Base-by-base conservation (phyloP, 2,329 filamentous ascomycete genomes). In the Paraphoma chrysanthemicola region DNA sequence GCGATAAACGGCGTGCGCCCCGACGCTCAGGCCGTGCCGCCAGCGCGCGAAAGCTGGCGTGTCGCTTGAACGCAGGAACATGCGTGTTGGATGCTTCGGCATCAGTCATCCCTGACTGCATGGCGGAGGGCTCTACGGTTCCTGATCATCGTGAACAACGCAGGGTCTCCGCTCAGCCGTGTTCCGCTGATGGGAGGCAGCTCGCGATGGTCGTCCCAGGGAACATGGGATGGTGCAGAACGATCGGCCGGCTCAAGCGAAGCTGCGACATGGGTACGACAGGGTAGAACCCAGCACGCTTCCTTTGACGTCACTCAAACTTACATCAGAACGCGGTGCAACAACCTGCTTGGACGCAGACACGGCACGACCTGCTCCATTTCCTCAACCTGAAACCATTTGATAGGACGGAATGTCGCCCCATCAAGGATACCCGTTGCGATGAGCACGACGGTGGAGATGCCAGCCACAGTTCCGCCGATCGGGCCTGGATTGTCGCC, bases 401-500 rank as follows among this genome's bases (percentile, higher is more conserved):
- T 67, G 62, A 66, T 65, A 67, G 62, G 70, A 56, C 44, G 62
- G 51, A 31, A 55, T 53, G 41, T 56, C 60, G 23, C 31, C 3
- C 53, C 45, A n/a, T 44, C 63, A 64, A 51, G 57, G 53, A 62
- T 62, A 43, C 41, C 43, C 54, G 43, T 50, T 50, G 54, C 63
- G 67, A 68, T 69, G 58, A 48, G 57, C 59, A 57, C 48, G 54
- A 56, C 54, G 42, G 58, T 63, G 64, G 62, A 54, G 44, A 56
- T 38, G 33, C 46, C 56, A 56, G 64, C 65, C 65, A 68, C 67
- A 61, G 55, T 41, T 47, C 54, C 48, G 68, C 63, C 62, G 65
- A 75, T 75, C 68, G 69, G 54, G 66, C 61, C 67, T 69, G 60
- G 66, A 66, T 48, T 58, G 41, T 54, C 56, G 54, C 54, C 56